phyloP scores from a whole-genome alignment of 495 filamentous ascomycete genomes.

The Daldinia loculata region DNA sequence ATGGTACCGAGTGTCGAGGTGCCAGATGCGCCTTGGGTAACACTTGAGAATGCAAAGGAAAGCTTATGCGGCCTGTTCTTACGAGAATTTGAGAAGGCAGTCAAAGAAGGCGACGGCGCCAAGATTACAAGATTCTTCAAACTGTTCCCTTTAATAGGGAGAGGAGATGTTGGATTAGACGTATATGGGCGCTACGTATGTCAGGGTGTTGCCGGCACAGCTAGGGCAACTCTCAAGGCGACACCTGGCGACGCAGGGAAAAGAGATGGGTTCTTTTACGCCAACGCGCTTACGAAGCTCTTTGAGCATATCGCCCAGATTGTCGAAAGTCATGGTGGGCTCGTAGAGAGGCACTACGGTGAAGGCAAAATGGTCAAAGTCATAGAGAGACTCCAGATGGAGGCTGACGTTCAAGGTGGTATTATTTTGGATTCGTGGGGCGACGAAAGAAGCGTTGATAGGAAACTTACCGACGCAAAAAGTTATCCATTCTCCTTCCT shows the following conservation, averaged over 20 bases:
- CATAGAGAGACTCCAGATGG: constrained; percentile 89
- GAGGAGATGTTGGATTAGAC: constrained; percentile 87
- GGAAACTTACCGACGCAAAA: constrained; percentile 90
- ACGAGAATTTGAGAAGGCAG: constrained; percentile 93
- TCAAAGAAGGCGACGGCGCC: constrained; percentile 80
- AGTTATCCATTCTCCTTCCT: constrained; percentile 97
- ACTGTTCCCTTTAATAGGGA: constrained; percentile 92
- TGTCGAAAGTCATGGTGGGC: constrained; percentile 84
- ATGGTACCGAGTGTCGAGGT: constrained; percentile 96
- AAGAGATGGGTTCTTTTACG: constrained; percentile 86
- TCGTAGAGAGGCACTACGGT: constrained; percentile 95
- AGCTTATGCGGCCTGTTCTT: constrained; percentile 88
- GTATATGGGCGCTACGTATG: constrained; percentile 96
- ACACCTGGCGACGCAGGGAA: constrained; percentile 58
- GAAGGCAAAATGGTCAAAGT: constrained; percentile 92
- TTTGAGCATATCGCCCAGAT: constrained; percentile 99
- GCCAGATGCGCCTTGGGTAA: constrained; percentile 87
- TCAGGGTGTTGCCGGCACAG: constrained; percentile 84
- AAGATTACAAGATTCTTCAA: constrained; percentile 97
- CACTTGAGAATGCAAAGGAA: constrained; percentile 85
- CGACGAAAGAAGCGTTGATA: constrained; percentile 83
- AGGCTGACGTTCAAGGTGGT: constrained; percentile 97
- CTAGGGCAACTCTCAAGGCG: constrained; percentile 79
- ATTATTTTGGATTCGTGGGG: constrained; percentile 95
- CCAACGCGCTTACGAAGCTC: constrained; percentile 85